phyloP scores from a whole-genome alignment of 768 basidiomycete species.

The Boletus patriciae region DNA sequence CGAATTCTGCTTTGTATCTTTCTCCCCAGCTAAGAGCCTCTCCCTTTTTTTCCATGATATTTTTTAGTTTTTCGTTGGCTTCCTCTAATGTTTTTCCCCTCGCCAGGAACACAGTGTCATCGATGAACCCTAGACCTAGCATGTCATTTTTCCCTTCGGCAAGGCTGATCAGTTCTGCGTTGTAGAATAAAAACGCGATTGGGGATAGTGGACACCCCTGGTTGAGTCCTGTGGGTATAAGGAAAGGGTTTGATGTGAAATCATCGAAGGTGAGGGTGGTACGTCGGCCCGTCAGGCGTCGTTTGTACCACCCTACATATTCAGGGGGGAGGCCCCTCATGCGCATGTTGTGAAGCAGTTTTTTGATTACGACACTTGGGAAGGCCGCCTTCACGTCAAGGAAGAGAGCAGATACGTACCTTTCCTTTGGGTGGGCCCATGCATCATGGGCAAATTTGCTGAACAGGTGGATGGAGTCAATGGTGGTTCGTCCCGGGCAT shows the following conservation, averaged over 20 bases:
- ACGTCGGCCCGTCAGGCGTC: too few species aligned
- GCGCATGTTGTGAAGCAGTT: not conserved
- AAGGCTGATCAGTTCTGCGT: slow-evolving; percentile 20
- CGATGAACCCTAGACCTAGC: slow-evolving; percentile 4
- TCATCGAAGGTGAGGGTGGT: slow-evolving; percentile 27
- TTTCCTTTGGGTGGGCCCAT: not conserved
- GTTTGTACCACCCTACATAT: not conserved
- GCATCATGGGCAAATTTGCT: not conserved
- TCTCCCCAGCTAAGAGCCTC: too few species aligned
- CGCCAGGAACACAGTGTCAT: not conserved
- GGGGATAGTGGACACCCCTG: slow-evolving; percentile 35
- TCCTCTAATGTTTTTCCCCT: not conserved
- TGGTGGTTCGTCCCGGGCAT: not conserved
- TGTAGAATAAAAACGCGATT: slow-evolving; percentile 31
- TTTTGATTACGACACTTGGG: not conserved
- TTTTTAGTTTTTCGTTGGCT: not conserved
- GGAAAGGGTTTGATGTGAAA: slow-evolving; percentile 16
- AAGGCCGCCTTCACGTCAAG: not conserved
- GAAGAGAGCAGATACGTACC: not conserved
- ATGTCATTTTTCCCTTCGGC: not conserved
- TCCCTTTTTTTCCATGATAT: not conserved
- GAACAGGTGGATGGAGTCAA: not conserved
- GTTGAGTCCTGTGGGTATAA: slow-evolving; percentile 25
- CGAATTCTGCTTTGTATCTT: not conserved
- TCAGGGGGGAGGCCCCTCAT: not conserved